Conservation (phyloP, 164 flowering plant species). For the Annona cherimola region DNA sequence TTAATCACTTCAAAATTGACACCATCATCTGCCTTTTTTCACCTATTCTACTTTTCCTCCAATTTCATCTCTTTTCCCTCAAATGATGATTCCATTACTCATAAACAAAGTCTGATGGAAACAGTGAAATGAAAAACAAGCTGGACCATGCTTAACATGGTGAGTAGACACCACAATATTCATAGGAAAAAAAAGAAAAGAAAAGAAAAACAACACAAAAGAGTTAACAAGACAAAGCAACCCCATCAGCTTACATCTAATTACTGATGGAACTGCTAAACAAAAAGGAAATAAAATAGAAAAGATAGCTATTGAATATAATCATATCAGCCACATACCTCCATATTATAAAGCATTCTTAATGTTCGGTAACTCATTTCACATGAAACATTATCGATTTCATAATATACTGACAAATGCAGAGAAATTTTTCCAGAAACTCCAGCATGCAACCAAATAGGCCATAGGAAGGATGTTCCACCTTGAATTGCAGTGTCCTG, state of each 20-base stretch:
- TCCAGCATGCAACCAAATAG: conserved; percentile 83
- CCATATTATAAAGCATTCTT: conserved; percentile 63
- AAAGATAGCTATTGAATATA: neutral
- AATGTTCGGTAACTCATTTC: conserved; percentile 65
- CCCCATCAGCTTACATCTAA: neutral
- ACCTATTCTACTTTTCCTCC: too few relatives aligned
- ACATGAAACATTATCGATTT: conserved; percentile 62
- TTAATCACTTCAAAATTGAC: too few relatives aligned
- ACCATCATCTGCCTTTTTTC: too few relatives aligned
- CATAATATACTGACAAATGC: conserved; percentile 68
- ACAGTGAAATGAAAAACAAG: too few relatives aligned
- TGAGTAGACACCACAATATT: too few relatives aligned
- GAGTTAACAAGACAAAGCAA: neutral
- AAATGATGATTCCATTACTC: too few relatives aligned
- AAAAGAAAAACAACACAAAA: too few relatives aligned
- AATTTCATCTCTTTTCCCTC: too few relatives aligned
- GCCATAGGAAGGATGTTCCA: conserved; percentile 63
- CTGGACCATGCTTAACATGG: too few relatives aligned
- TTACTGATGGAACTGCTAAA: neutral
- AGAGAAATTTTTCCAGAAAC: conserved; percentile 64
- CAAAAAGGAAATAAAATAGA: neutral
- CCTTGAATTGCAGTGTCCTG: conserved; percentile 57
- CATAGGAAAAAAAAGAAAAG: too few relatives aligned
- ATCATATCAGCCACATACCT: conserved; percentile 38
- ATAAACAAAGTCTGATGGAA: too few relatives aligned